Evolutionary conservation across 345 rosid species (phyloP).

Genomic region (Acer negundo): DNA sequence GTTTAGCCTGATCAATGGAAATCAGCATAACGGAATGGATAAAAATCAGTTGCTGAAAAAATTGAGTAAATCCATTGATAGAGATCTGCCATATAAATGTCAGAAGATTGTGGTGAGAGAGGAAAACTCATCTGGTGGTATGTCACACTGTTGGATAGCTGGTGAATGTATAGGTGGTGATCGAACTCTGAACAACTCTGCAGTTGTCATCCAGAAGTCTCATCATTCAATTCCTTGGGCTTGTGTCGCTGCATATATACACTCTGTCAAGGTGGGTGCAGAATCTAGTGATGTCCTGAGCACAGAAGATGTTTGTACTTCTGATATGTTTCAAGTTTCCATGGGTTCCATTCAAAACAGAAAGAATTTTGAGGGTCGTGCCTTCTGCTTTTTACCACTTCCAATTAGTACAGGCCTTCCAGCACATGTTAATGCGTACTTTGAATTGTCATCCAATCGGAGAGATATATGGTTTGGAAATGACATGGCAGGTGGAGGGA

Average conservation of each 20-base stretch:
- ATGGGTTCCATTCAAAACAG: slow-evolving; percentile 41
- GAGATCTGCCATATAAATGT: slow-evolving; percentile 63
- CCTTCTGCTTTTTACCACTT: slow-evolving; percentile 91
- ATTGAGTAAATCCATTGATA: slow-evolving; percentile 58
- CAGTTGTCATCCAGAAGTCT: slow-evolving; percentile 46
- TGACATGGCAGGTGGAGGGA: slow-evolving; percentile 98
- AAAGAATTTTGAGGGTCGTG: slow-evolving; percentile 81
- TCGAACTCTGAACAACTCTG: slow-evolving; percentile 33
- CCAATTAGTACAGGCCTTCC: slow-evolving; percentile 92
- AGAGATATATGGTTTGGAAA: slow-evolving; percentile 99
- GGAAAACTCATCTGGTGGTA: slow-evolving; percentile 54
- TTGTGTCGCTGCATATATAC: slow-evolving; percentile 84
- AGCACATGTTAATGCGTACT: slow-evolving; percentile 87
- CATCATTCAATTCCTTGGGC: slow-evolving; percentile 91
- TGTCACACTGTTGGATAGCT: slow-evolving; percentile 87
- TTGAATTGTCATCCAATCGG: slow-evolving; percentile 93
- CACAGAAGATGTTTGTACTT: slow-evolving; percentile 27
- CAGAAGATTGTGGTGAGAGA: slow-evolving; percentile 84
- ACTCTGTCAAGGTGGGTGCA: slow-evolving; percentile 52
- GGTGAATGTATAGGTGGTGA: slow-evolving; percentile 77
- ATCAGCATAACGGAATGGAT: slow-evolving; percentile 63
- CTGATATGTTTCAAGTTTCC: slow-evolving; percentile 56
- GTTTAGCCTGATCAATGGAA: slow-evolving; percentile 62
- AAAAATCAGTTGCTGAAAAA: slow-evolving; percentile 70
- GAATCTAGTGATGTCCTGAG: slow-evolving; percentile 30